Evolutionary conservation across 2,329 filamentous ascomycete species (phyloP), one percentile per base, ranked within the genome.

Genomic region (Myriosclerotinia scirpicola): DNA sequence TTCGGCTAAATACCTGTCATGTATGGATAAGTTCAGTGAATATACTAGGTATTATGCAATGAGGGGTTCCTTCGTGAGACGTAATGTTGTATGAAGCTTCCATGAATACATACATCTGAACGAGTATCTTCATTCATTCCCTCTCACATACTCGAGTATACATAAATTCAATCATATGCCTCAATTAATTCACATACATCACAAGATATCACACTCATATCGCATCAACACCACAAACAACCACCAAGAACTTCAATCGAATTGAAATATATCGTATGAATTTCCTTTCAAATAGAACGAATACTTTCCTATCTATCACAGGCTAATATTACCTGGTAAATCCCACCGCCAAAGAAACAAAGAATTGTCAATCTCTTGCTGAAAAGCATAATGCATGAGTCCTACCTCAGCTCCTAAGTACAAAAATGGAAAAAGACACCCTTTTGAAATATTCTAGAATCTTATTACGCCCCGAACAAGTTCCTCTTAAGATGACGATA

Each of bases 291-390:
- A 17, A 52, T 15, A 52, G 22, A 38, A 38, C 5, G 20, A 20
- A 26, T 36, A 36, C 6, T 17, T 46, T 38, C 30, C 30, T 60
- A 60, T 48, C 30, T 17, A 48, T 38, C 56, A 60, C 56, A 59
- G 42, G 44, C 36, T 22, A 48, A 22, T 38, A 6, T 12, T 48
- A 60, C 42, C 56, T 48, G 56, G 56, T 59, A 59, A 36, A 44
- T 1, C 36, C 20, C 17, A 17, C 56, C 6, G 17, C 56, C 17
- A 17, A 36, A 36, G 17, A 36, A 36, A 48, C 26, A 26, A 26
- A 26, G 26, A 26, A 26, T 36, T 26, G 7, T 11, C 2, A 48
- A 36, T 46, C 20, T 40, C 11, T 15, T 8, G 26, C 20, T 22
- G 42, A 36, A 59, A 48, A n/a, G 44, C 56, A 22, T 3, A 48